phyloP scores from a whole-genome alignment of 345 rosid genomes.

The Trapa incisa region DNA sequence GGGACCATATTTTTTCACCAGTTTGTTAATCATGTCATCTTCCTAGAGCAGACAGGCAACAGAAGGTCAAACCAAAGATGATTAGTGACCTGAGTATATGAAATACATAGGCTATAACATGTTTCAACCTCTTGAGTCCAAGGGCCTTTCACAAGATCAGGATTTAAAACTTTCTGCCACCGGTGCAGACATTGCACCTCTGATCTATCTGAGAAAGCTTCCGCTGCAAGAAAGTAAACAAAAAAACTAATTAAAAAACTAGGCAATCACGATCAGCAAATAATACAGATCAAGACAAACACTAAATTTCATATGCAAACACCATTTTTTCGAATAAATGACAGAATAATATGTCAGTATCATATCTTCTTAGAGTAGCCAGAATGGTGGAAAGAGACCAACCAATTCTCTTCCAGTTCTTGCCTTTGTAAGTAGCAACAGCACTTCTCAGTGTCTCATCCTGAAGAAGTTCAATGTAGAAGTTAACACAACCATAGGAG shows the following conservation, averaged over 20 bases:
- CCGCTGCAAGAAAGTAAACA: conserved; percentile 43
- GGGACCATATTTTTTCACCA: conserved; percentile 69
- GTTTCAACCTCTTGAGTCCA: conserved; percentile 82
- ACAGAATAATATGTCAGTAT: not conserved
- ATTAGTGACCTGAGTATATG: conserved; percentile 9
- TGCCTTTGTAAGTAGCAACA: conserved; percentile 56
- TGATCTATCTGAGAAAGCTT: conserved; percentile 65
- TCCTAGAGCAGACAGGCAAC: conserved; percentile 35
- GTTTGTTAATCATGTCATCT: conserved; percentile 72
- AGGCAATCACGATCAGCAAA: conserved; percentile 1
- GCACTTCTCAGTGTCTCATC: conserved; percentile 82
- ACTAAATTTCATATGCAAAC: not conserved
- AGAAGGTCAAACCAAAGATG: conserved; percentile 10
- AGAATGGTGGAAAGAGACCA: conserved; percentile 10
- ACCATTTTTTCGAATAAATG: not conserved
- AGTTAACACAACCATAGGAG: conserved; percentile 8
- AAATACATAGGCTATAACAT: conserved; percentile 5
- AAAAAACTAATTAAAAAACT: too few species aligned
- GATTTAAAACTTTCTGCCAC: conserved; percentile 99
- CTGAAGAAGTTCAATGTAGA: conserved; percentile 20
- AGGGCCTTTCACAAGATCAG: conserved; percentile 93
- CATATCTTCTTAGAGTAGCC: not conserved
- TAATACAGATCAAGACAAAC: not conserved
- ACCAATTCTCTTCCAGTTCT: conserved; percentile 92
- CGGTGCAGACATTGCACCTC: conserved; percentile 98